Base-by-base conservation (phyloP, 192 early-diverging fungal genomes). In the Haplosporangium gracile region DNA sequence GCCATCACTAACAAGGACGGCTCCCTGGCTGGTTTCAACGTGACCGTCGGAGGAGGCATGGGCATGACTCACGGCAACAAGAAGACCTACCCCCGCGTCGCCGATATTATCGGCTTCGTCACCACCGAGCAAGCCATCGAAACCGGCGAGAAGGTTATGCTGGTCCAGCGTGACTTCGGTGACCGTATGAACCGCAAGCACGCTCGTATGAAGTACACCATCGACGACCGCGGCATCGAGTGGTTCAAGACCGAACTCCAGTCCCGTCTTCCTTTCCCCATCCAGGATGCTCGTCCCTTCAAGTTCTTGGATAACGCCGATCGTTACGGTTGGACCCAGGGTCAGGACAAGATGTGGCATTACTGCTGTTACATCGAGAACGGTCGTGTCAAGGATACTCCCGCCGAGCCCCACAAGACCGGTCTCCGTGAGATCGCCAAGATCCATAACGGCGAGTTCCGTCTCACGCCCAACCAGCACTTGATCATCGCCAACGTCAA, bases 51-150 rank as follows among this genome's bases (percentile, higher is more conserved):
- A 80, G 98, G 98, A 82, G 98, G 98, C 69, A 98, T 99, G 98
- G 98, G 98, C 87, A 96, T 96, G 95, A 98, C 98, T 39, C 98
- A 99, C 92, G 95, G 96, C 81, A 99, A 98, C 95, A 97, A 97
- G 82, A 97, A 97, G 92, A 99, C 98, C 11, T 99, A 97, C 83
- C 98, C 98, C 60, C 93, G 95, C 45, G 92, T 97, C 57, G 97
- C 93, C 18, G 87, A 95, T 40, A 76, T 94, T 26, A 89, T 99
- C 45, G 96, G 96, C 72, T 99, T 95, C 90, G 90, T 92, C 78
- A 95, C 95, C 60, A 90, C 93, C 74, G 96, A 96, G 36, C 82
- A 93, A 57, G 97, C 95, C 39, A 89, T 98, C 57, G 89, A 91
- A 38, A 94, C 97, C n/a, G 95, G 93, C 68, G 97, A 98, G 82